phyloP scores from a whole-genome alignment of 306 rosid genomes.

The Crataegus laevigata region DNA sequence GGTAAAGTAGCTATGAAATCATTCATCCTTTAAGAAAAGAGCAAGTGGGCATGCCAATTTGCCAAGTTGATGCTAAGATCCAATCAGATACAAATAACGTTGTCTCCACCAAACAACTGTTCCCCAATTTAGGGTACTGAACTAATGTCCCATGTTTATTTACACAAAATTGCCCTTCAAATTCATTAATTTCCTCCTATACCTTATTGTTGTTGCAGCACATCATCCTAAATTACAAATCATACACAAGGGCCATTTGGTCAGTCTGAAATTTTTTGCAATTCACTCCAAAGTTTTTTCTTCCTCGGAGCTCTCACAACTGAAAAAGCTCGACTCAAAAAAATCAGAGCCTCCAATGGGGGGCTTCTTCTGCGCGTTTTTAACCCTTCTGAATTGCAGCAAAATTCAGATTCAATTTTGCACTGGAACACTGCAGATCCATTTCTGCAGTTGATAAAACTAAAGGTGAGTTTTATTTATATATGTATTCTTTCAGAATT shows the following conservation, averaged over 20 bases:
- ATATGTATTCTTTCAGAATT: neutral
- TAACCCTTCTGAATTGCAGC: neutral
- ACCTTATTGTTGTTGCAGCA: neutral
- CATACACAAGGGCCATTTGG: neutral
- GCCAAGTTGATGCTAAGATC: neutral
- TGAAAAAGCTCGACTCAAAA: neutral
- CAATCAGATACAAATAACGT: neutral
- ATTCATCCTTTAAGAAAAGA: neutral
- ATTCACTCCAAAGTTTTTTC: neutral
- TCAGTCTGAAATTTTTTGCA: neutral
- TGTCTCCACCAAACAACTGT: slow-evolving; percentile 21
- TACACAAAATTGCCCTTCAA: slow-evolving; percentile 1
- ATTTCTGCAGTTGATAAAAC: neutral
- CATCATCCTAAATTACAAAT: neutral
- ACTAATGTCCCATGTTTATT: neutral
- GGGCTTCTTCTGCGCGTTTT: neutral
- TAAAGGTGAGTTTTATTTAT: slow-evolving; percentile 9
- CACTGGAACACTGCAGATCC: neutral
- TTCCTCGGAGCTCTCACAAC: neutral
- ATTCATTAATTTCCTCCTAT: neutral
- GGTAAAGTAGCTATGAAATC: neutral
- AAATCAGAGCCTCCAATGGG: neutral
- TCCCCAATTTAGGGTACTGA: neutral
- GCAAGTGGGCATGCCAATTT: neutral
- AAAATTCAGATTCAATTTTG: neutral